A percentile compares a stretch with the other conserved stretches of the same genome.
Evolutionary conservation across 129 eudicot genomes (phyloP).

Genomic region (Oenanthe sinensis): DNA sequence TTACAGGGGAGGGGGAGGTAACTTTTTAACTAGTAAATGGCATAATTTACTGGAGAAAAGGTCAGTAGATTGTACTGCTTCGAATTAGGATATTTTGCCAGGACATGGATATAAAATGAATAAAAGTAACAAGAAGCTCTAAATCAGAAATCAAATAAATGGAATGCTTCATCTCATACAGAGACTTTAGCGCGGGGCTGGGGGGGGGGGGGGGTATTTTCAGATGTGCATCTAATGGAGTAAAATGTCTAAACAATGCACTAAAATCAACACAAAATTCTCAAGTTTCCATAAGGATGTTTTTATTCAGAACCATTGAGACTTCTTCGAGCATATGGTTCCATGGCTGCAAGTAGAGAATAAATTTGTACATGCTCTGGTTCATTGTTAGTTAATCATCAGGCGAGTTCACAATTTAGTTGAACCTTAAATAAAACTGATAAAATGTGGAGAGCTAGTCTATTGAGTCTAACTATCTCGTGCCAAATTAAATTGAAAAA

Average conservation of each 20-base stretch:
- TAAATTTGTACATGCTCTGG: not conserved
- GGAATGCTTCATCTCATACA: not conserved
- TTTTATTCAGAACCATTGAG: too few species aligned
- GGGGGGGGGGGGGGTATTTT: too few species aligned
- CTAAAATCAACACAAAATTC: too few species aligned
- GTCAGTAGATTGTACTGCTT: not conserved
- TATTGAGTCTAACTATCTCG: too few species aligned
- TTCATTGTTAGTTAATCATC: not conserved
- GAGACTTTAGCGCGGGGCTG: too few species aligned
- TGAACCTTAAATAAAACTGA: not conserved
- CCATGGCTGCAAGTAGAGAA: too few species aligned
- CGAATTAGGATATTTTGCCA: not conserved
- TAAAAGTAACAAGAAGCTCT: conserved; percentile 1
- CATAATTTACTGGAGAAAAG: too few species aligned
- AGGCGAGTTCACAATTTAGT: not conserved
- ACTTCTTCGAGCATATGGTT: too few species aligned
- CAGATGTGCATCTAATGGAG: not conserved
- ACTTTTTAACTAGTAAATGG: too few species aligned
- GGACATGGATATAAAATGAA: not conserved
- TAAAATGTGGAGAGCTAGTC: not conserved
- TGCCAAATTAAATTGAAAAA: not conserved
- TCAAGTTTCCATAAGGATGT: too few species aligned
- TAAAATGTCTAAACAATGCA: not conserved
- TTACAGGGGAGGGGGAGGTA: too few species aligned
- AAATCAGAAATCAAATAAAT: not conserved